Conservation (phyloP, 805 yeast species). For the Zygotorulaspora florentina region DNA sequence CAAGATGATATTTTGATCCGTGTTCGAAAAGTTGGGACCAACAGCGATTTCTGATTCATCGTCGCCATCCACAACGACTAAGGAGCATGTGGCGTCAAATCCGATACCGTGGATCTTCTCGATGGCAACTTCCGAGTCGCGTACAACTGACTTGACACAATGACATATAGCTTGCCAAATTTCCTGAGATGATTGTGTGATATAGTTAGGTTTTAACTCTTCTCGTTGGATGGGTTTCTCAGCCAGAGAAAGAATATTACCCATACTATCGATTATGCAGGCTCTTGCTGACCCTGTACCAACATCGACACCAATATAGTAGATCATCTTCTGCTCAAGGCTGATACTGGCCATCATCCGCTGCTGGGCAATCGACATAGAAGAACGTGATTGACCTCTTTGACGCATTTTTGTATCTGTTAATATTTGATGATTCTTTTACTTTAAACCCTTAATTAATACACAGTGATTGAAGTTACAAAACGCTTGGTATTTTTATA, state of each 20-base stretch:
- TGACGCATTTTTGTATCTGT: slow-evolving; percentile 6
- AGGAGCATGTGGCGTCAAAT: slow-evolving; percentile 95
- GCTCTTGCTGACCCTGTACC: slow-evolving; percentile 99
- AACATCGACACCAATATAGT: slow-evolving; percentile 82
- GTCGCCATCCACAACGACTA: slow-evolving; percentile 69
- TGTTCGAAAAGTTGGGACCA: slow-evolving; percentile 80
- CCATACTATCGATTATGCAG: slow-evolving; percentile 77
- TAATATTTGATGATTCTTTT: too few species aligned
- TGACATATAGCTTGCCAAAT: slow-evolving; percentile 86
- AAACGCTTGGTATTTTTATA: background rate
- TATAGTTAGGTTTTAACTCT: slow-evolving; percentile 65
- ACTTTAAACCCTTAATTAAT: too few species aligned
- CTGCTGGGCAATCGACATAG: slow-evolving; percentile 25
- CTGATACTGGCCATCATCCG: slow-evolving; percentile 21
- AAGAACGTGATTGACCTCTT: slow-evolving; percentile 22
- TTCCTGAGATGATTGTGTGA: slow-evolving; percentile 84
- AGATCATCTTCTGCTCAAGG: slow-evolving; percentile 23
- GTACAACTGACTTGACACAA: slow-evolving; percentile 70
- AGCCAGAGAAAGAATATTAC: slow-evolving; percentile 73
- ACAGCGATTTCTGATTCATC: slow-evolving; percentile 74
- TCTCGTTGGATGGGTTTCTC: slow-evolving; percentile 77
- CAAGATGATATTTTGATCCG: slow-evolving; percentile 74
- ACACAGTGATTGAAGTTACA: too few species aligned
- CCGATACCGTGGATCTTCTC: slow-evolving; percentile 77
- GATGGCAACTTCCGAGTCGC: slow-evolving; percentile 71